A percentile compares a stretch with the other conserved stretches of the same genome.
These are phyloP conservation scores for Tetradesmus obliquus DNA, from an alignment of 139 green algal species.

Conservation along the genomic window DNA sequence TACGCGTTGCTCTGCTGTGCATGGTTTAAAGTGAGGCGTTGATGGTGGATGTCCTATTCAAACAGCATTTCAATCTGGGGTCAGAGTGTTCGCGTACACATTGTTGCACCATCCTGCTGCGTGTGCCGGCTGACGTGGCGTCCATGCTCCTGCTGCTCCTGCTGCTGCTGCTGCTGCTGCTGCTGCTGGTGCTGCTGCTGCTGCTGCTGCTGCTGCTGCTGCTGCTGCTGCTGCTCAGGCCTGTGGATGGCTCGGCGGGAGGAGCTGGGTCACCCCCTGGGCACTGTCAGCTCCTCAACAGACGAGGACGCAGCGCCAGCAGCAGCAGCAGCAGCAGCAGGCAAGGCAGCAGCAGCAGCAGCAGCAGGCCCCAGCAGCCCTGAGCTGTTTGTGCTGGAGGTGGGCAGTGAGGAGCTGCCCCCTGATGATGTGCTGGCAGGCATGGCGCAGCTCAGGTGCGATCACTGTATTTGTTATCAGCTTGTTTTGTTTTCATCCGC, in stretches of 20 bases:
- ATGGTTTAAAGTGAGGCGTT: too few species aligned
- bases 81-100: too few species aligned
- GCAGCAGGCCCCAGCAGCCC: not conserved
- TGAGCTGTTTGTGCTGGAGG: constrained; percentile 91
- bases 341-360: not conserved
- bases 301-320: constrained; percentile 23
- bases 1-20: not conserved
- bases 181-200: too few species aligned
- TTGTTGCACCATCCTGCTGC: too few species aligned
- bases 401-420: constrained; percentile 98
- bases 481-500: too few species aligned
- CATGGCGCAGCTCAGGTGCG: constrained; percentile 84
- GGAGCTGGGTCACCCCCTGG: constrained; percentile 93
- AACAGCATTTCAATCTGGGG: too few species aligned
- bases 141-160: too few species aligned
- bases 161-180: too few species aligned
- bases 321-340: constrained; percentile 21
- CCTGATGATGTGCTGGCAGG: constrained; percentile 87
- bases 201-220: too few species aligned
- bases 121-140: too few species aligned
- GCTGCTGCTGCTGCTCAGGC: constrained; percentile 29
- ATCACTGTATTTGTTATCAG: too few species aligned
- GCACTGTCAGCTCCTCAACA: constrained; percentile 52
- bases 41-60: too few species aligned
- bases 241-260: constrained; percentile 92